Percentiles rank a stretch among this genome's conserved stretches.
phyloP scores from a whole-genome alignment of 2,329 filamentous ascomycete genomes.

The Incumbomyces lentus region DNA sequence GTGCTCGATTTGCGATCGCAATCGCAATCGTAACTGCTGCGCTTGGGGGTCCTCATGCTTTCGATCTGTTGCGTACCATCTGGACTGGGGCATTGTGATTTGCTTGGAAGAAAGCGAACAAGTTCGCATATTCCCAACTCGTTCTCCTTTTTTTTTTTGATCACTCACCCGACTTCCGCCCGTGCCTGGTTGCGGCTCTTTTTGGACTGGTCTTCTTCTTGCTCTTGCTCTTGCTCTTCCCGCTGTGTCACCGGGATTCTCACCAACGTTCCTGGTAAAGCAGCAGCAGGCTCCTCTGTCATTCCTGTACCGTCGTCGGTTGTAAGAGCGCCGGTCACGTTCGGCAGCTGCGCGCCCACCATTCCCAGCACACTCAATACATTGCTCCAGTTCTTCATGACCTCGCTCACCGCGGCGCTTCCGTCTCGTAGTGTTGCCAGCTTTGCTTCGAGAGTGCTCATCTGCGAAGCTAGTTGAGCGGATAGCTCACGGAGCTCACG shows the following conservation, averaged over 20 bases:
- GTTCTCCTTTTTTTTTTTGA: too few relatives aligned
- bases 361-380: constrained; percentile 54
- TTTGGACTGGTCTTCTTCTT: too few relatives aligned
- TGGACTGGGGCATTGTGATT: too few relatives aligned
- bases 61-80: too few relatives aligned
- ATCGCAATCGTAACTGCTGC: too few relatives aligned
- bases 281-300: background rate
- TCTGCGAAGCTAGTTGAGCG: constrained; percentile 50
- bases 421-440: constrained; percentile 51
- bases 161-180: too few relatives aligned
- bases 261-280: constrained; percentile 18
- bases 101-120: too few relatives aligned
- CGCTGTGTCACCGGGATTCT: constrained; percentile 16
- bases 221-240: background rate
- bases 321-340: background rate
- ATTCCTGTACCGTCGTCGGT: background rate
- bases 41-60: too few relatives aligned
- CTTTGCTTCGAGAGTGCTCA: constrained; percentile 53
- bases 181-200: too few relatives aligned
- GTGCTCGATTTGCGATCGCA: too few relatives aligned
- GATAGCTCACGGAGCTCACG: constrained; percentile 53
- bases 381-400: constrained; percentile 59
- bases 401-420: constrained; percentile 55
- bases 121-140: too few relatives aligned
- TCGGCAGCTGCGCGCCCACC: constrained; percentile 29